Evolutionary conservation across 768 basidiomycete species (phyloP).

Genomic region (Stropharia rugosoannulata): DNA sequence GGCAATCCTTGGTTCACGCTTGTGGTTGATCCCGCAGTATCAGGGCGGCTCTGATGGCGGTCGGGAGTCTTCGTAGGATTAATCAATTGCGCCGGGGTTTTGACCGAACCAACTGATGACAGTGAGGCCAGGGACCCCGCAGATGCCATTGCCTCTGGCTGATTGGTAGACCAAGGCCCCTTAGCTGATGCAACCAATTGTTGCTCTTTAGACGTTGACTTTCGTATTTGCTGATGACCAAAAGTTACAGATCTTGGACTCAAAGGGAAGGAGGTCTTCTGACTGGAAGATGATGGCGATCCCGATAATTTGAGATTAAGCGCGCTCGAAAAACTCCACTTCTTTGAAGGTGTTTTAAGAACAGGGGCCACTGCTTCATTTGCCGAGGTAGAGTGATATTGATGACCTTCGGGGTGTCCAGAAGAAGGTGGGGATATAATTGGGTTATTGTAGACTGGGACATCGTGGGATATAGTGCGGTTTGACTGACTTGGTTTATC

Average conservation of each 20-base stretch:
- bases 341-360: slow-evolving; percentile 87
- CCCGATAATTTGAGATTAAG: slow-evolving; percentile 73
- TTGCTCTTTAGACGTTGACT: slow-evolving; percentile 69
- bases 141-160: slow-evolving; percentile 76
- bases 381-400: slow-evolving; percentile 36
- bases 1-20: slow-evolving; percentile 64
- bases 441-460: slow-evolving; percentile 39
- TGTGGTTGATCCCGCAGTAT: slow-evolving; percentile 68
- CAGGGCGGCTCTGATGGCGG: slow-evolving; percentile 62
- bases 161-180: slow-evolving; percentile 64
- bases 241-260: slow-evolving; percentile 71
- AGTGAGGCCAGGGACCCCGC: slow-evolving; percentile 75
- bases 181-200: slow-evolving; percentile 44
- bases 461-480: slow-evolving; percentile 51
- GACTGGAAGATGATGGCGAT: slow-evolving; percentile 59
- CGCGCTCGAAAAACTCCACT: slow-evolving; percentile 93
- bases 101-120: slow-evolving; percentile 70
- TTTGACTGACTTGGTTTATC: slow-evolving; percentile 40
- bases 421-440: slow-evolving; percentile 28
- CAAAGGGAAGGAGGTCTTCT: slow-evolving; percentile 56
- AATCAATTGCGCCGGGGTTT: slow-evolving; percentile 43
- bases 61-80: slow-evolving; percentile 65
- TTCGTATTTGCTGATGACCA: slow-evolving; percentile 66
- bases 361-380: slow-evolving; percentile 45
- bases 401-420: slow-evolving; percentile 37